These are phyloP conservation scores for Sugiyamaella chiloensis DNA, from an alignment of 805 yeast genomes.

Conservation along the genomic window DNA sequence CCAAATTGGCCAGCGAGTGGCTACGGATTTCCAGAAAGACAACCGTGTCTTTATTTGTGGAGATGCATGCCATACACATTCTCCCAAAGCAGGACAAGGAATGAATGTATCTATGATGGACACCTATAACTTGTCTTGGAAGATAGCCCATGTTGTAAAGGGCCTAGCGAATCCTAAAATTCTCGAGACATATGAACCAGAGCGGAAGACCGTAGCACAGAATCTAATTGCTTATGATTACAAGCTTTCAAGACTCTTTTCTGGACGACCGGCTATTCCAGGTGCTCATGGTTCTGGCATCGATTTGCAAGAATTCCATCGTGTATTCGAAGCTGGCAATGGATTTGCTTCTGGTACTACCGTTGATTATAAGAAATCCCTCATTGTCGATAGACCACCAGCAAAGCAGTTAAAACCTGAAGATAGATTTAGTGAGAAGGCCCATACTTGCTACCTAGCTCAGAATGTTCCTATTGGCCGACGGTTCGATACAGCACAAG, in stretches of 20 bases:
- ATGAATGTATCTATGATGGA: slow-evolving; percentile 35
- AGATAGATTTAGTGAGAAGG: neutral
- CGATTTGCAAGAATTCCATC: slow-evolving; percentile 31
- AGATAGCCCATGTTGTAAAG: slow-evolving; percentile 33
- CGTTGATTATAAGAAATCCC: slow-evolving; percentile 31
- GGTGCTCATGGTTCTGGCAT: slow-evolving; percentile 26
- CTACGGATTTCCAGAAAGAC: slow-evolving; percentile 25
- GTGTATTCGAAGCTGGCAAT: slow-evolving; percentile 31
- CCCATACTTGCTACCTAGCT: slow-evolving; percentile 20
- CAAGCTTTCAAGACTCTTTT: slow-evolving; percentile 31
- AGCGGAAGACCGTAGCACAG: slow-evolving; percentile 33
- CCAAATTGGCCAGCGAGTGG: slow-evolving; percentile 37
- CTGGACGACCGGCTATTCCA: slow-evolving; percentile 31
- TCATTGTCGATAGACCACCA: slow-evolving; percentile 16
- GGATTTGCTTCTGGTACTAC: slow-evolving; percentile 35
- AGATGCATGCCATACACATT: slow-evolving; percentile 35
- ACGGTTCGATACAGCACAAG: slow-evolving; percentile 28
- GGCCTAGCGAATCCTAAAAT: slow-evolving; percentile 28
- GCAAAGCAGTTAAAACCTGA: neutral
- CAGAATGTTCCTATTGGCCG: slow-evolving; percentile 30
- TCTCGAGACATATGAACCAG: slow-evolving; percentile 35
- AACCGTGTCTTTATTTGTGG: slow-evolving; percentile 34
- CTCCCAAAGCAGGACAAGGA: slow-evolving; percentile 39
- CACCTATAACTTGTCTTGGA: slow-evolving; percentile 36
- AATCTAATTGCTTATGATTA: slow-evolving; percentile 36